Percentiles rank a stretch among this genome's conserved stretches.
These are phyloP conservation scores for Dendrobium chrysotoxum DNA, from an alignment of 106 monocot genomes.

Conservation along the genomic window DNA sequence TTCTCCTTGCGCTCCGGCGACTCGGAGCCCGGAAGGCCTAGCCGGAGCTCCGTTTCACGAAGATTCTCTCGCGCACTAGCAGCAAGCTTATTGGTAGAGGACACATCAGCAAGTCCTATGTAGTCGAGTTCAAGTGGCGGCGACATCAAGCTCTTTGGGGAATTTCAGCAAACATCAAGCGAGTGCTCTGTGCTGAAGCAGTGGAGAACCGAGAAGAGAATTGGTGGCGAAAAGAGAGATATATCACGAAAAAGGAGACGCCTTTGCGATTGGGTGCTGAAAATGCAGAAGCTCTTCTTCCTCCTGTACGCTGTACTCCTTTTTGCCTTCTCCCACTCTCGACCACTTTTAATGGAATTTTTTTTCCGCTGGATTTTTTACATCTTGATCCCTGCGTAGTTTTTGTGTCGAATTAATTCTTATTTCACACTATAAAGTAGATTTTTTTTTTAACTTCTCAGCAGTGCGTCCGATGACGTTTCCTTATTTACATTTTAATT, in stretches of 20 bases:
- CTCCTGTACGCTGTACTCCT: not conserved
- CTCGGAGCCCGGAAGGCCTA: constrained; percentile 66
- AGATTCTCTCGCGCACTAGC: constrained; percentile 3
- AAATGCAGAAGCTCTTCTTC: not conserved
- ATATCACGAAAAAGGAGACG: not conserved
- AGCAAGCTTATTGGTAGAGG: constrained; percentile 9
- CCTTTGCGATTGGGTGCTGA: not conserved
- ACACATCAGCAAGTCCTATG: constrained; percentile 45
- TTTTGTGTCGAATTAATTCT: too few relatives aligned
- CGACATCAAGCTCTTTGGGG: constrained; percentile 29
- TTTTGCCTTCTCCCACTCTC: not conserved
- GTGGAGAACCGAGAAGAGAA: not conserved
- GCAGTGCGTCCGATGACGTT: too few relatives aligned
- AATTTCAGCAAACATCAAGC: constrained; percentile 4
- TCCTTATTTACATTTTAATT: too few relatives aligned
- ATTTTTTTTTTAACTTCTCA: too few relatives aligned
- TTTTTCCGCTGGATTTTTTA: too few relatives aligned
- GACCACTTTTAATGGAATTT: not conserved
- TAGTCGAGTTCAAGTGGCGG: constrained; percentile 65
- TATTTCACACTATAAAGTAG: too few relatives aligned
- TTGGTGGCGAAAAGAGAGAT: not conserved
- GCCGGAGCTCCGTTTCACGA: constrained; percentile 60
- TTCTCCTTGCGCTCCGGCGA: constrained; percentile 26
- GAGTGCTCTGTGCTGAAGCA: not conserved
- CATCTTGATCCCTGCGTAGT: too few relatives aligned